Conservation (phyloP, 2,329 filamentous ascomycete species). For the Exophiala spinifera region DNA sequence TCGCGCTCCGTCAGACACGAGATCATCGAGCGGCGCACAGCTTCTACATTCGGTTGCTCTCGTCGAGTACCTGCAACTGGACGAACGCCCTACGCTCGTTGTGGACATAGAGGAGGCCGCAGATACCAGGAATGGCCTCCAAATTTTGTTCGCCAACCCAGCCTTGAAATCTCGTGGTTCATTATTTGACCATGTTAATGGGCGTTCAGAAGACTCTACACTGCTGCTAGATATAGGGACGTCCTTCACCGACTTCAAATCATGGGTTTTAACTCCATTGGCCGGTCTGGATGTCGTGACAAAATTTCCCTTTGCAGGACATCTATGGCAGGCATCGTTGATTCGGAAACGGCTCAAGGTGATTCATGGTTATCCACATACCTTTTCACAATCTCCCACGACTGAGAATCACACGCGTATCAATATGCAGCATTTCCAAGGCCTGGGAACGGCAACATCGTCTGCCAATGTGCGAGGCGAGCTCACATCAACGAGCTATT, state of each 20-base stretch:
- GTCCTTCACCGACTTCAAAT: conserved; percentile 61
- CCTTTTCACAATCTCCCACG: conserved; percentile 33
- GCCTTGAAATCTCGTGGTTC: conserved; percentile 59
- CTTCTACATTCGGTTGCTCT: conserved; percentile 64
- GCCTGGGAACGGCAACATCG: conserved; percentile 24
- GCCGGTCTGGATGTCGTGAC: conserved; percentile 52
- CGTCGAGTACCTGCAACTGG: conserved; percentile 70
- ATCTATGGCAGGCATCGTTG: conserved; percentile 69
- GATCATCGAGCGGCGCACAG: conserved; percentile 50
- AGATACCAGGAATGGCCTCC: conserved; percentile 56
- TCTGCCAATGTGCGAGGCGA: conserved; percentile 25
- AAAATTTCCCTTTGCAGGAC: conserved; percentile 60
- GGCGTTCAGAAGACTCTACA: conserved; percentile 44
- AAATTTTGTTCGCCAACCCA: conserved; percentile 66
- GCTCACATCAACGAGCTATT: conserved; percentile 19
- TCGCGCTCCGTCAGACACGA: conserved; percentile 52
- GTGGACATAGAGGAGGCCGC: conserved; percentile 62
- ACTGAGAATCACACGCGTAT: conserved; percentile 23
- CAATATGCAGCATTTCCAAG: conserved; percentile 37
- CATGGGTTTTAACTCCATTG: conserved; percentile 62
- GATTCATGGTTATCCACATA: conserved; percentile 53
- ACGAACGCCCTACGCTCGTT: conserved; percentile 73
- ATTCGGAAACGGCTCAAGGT: conserved; percentile 67
- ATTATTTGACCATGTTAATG: conserved; percentile 56
- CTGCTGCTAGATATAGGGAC: conserved; percentile 41